Conservation (phyloP, 345 rosid species). For the Hibiscus syriacus region DNA sequence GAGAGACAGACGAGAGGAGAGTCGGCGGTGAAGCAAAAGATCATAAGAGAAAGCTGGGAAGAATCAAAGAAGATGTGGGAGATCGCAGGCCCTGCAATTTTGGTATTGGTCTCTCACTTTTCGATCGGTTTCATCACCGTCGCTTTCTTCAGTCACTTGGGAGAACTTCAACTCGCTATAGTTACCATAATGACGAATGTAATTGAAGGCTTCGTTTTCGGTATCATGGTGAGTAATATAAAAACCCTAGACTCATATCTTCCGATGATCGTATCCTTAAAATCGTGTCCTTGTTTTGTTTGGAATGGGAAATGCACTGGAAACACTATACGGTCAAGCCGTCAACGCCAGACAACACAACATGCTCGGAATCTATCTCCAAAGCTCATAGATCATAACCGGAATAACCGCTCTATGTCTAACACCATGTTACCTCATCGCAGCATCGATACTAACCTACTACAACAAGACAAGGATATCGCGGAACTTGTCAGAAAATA, state of each 20-base stretch:
- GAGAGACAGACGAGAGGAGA: too few relatives aligned
- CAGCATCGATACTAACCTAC: slow-evolving; percentile 36
- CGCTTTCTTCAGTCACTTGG: slow-evolving; percentile 41
- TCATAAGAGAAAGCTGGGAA: too few relatives aligned
- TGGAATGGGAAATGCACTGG: slow-evolving; percentile 58
- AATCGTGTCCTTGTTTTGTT: slow-evolving; percentile 22
- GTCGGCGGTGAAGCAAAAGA: too few relatives aligned
- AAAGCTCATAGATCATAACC: too few relatives aligned
- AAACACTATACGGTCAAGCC: slow-evolving; percentile 55
- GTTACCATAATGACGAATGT: slow-evolving; percentile 39
- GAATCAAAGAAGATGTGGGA: too few relatives aligned
- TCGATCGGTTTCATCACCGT: slow-evolving; percentile 29
- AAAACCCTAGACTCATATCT: too few relatives aligned
- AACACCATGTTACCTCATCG: slow-evolving; percentile 28
- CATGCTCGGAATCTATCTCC: slow-evolving; percentile 51
- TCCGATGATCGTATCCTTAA: too few relatives aligned
- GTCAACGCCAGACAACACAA: slow-evolving; percentile 42
- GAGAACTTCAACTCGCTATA: slow-evolving; percentile 42
- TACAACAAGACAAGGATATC: too few relatives aligned
- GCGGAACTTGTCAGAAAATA: too few relatives aligned
- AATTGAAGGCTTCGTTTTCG: slow-evolving; percentile 42
- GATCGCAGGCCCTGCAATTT: too few relatives aligned
- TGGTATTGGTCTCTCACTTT: too few relatives aligned
- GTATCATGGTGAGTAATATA: slow-evolving; percentile 38
- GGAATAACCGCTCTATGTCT: slow-evolving; percentile 38